Evolutionary conservation across 441 rosid genomes (phyloP).

Genomic region (Rhodomyrtus psidioides): DNA sequence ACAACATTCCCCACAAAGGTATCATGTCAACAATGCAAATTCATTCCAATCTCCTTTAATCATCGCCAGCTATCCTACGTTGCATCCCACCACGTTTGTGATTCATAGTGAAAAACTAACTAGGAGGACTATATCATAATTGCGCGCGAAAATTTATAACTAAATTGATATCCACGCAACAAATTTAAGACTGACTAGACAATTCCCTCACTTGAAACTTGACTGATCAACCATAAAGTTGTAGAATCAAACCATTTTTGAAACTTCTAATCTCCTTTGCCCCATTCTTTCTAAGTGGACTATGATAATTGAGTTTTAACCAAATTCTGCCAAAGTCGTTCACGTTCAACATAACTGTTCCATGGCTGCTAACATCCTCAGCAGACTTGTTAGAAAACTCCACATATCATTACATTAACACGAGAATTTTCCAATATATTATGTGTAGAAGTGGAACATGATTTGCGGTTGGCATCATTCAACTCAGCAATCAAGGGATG

Average conservation of each 20-base stretch:
- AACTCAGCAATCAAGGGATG: background rate
- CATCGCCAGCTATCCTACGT: background rate
- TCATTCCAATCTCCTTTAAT: background rate
- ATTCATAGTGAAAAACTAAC: fast-evolving
- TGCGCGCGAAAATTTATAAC: fast-evolving
- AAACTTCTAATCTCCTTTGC: background rate
- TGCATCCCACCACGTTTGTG: fast-evolving
- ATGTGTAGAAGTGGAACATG: background rate
- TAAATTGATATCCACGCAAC: background rate
- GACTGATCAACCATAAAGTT: background rate
- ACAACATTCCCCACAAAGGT: background rate
- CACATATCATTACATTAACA: background rate
- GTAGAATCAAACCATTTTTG: background rate
- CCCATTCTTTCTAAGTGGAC: background rate
- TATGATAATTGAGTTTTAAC: background rate
- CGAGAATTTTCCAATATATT: background rate
- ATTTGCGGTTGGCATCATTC: background rate
- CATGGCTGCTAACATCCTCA: background rate
- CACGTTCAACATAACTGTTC: background rate
- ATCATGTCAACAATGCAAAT: background rate
- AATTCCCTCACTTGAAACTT: background rate
- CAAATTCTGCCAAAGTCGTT: background rate
- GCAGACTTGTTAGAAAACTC: background rate
- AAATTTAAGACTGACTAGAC: background rate
- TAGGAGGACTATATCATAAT: fast-evolving